These are phyloP conservation scores for Helotiales sp. DNA, from an alignment of 2,329 filamentous ascomycete species.

Conservation along the genomic window DNA sequence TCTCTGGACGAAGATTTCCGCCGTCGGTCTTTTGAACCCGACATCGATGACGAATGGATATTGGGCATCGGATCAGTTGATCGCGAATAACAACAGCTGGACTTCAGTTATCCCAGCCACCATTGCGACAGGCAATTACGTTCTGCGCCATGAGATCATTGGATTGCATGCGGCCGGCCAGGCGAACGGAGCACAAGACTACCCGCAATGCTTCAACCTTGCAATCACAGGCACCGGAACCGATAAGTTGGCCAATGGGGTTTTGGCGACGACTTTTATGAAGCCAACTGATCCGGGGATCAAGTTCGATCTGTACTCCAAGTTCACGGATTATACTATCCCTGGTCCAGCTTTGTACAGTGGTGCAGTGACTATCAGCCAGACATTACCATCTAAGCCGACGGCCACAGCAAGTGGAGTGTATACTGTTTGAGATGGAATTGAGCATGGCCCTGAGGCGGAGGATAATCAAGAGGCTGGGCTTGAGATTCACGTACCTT, in stretches of 20 bases:
- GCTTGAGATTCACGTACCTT: not conserved
- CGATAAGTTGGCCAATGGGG: slow-evolving; percentile 41
- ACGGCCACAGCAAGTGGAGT: slow-evolving; percentile 28
- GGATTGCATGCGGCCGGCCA: slow-evolving; percentile 38
- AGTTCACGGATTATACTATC: slow-evolving; percentile 41
- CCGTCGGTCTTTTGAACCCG: slow-evolving; percentile 43
- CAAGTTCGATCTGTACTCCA: slow-evolving; percentile 46
- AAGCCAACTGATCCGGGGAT: slow-evolving; percentile 50
- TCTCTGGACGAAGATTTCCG: slow-evolving; percentile 52
- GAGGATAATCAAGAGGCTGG: slow-evolving; percentile 7
- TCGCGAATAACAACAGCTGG: slow-evolving; percentile 59
- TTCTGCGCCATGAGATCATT: slow-evolving; percentile 58
- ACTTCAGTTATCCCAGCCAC: slow-evolving; percentile 50
- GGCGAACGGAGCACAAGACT: slow-evolving; percentile 53
- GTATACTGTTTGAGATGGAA: slow-evolving; percentile 8
- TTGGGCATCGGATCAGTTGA: slow-evolving; percentile 54
- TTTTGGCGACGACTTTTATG: slow-evolving; percentile 49
- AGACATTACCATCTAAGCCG: slow-evolving; percentile 31
- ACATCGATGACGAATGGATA: slow-evolving; percentile 24
- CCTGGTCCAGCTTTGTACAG: slow-evolving; percentile 45
- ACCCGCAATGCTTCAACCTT: slow-evolving; percentile 58
- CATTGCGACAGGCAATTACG: slow-evolving; percentile 54
- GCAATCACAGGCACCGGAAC: slow-evolving; percentile 51
- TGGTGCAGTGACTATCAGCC: slow-evolving; percentile 27
- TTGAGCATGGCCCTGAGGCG: not conserved